Conservation (phyloP, 306 rosid genomes). For the Potentilla sterilis region DNA sequence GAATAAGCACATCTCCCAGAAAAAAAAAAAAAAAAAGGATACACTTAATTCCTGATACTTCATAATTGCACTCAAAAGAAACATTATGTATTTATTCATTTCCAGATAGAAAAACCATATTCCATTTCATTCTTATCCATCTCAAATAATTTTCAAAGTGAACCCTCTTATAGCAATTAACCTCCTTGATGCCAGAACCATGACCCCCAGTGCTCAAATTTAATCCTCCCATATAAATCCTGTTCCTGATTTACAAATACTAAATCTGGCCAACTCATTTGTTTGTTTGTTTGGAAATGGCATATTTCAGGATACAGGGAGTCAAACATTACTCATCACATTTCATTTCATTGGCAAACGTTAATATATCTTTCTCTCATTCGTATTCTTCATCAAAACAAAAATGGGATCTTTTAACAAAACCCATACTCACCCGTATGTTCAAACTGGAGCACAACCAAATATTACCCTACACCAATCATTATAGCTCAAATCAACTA, state of each 20-base stretch:
- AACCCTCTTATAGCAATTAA: not conserved
- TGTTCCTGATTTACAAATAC: not conserved
- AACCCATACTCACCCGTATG: not conserved
- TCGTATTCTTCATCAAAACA: not conserved
- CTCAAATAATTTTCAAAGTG: not conserved
- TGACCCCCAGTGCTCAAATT: not conserved
- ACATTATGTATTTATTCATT: not conserved
- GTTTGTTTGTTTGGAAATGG: too few species aligned
- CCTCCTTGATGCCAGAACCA: slow-evolving; percentile 4
- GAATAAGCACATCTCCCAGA: not conserved
- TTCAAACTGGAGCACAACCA: not conserved
- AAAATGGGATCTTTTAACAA: not conserved
- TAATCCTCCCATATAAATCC: not conserved
- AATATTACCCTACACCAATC: not conserved
- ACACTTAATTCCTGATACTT: not conserved
- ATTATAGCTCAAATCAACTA: not conserved
- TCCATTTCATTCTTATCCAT: not conserved
- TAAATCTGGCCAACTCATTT: not conserved
- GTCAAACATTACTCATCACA: not conserved
- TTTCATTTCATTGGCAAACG: not conserved
- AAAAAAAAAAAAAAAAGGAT: not conserved
- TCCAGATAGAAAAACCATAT: not conserved
- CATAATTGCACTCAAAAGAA: not conserved
- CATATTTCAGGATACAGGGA: not conserved
- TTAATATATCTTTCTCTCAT: not conserved